Evolutionary conservation across 2,329 filamentous ascomycete species (phyloP).

Genomic region (Microdochium paspali): DNA sequence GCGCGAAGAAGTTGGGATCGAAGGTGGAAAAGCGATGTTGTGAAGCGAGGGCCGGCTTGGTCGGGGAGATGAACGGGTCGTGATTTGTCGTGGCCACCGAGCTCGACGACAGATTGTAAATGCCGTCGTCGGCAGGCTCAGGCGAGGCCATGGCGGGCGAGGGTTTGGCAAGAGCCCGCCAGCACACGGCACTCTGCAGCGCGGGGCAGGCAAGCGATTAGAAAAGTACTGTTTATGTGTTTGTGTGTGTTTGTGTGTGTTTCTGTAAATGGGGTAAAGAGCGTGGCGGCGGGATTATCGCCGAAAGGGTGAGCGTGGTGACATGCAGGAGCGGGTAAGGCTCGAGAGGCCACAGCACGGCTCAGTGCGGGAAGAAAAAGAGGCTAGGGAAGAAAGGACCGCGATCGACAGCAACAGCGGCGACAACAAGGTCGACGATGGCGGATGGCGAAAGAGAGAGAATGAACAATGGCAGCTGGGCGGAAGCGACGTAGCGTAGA

Average conservation of each 20-base stretch:
- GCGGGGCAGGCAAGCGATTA: neutral
- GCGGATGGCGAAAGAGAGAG: neutral
- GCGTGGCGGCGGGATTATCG: neutral
- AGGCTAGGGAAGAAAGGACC: neutral
- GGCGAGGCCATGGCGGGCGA: neutral
- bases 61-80: conserved; percentile 51
- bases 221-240: neutral
- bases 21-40: conserved; percentile 73
- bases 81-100: conserved; percentile 11
- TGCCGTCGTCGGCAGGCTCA: conserved; percentile 12
- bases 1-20: conserved; percentile 68
- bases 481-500: neutral
- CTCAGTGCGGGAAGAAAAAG: neutral
- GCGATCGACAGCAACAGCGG: neutral
- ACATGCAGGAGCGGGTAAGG: neutral
- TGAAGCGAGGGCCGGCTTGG: conserved; percentile 27
- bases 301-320: neutral
- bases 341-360: neutral
- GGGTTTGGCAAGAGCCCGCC: neutral
- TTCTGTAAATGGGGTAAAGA: neutral
- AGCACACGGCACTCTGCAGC: neutral
- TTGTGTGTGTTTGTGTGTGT: too few species aligned
- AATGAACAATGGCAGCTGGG: neutral
- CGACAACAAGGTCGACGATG: neutral
- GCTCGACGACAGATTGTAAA: conserved; percentile 4